Evolutionary conservation across 2,329 filamentous ascomycete species (phyloP), one percentile per base, ranked within the genome.

Genomic region (Nothopassalora personata): DNA sequence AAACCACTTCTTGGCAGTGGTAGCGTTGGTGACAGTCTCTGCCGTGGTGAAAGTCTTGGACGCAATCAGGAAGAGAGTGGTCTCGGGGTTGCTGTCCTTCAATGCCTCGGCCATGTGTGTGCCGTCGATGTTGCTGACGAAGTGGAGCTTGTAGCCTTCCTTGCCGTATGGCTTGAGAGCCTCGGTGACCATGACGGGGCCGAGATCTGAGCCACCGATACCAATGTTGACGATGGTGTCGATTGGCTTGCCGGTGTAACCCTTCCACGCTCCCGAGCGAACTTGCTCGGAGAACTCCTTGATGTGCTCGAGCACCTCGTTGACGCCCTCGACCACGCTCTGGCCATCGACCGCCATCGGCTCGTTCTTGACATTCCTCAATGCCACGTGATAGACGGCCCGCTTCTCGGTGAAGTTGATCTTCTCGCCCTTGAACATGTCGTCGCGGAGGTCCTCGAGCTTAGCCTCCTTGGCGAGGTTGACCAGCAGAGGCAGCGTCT

Each of bases 1-100:
- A 86, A 99, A 99, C 94, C 94, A 99, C 54, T 83, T 78, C 85
- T 99, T 99, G 64, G 94, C 94, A 31, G 90, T 91, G 82, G 96
- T 97, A 76, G 94, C 94, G 75, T 99, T 99, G 70, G 93, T 97
- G 61, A 83, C 88, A 52, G 94, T 99, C 84, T 99, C 94, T 60
- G 94, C 94, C 9, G 94, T 99, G 64, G 94, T 99, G 79, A 99
- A 99, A 64, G 94, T 99, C 87, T 99, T 99, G 77, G 93, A 97
- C 58, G 94, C 94, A 69, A 99, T 86, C 68, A 99, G 84, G 87
- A 99, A 97, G 65, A 99, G 88, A n/a, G 94, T 97, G 51, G 93
- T 97, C 81, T 99, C 94, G 52, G 93, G 93, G 76, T 99, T 86
- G 8, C 93, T 96, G 70, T 86, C 79, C 73, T 86, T 87, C 61